Evolutionary conservation across 1,284 basidiomycete genomes (phyloP), one percentile per base, ranked within the genome.

Genomic region (Phylloporus sp.): DNA sequence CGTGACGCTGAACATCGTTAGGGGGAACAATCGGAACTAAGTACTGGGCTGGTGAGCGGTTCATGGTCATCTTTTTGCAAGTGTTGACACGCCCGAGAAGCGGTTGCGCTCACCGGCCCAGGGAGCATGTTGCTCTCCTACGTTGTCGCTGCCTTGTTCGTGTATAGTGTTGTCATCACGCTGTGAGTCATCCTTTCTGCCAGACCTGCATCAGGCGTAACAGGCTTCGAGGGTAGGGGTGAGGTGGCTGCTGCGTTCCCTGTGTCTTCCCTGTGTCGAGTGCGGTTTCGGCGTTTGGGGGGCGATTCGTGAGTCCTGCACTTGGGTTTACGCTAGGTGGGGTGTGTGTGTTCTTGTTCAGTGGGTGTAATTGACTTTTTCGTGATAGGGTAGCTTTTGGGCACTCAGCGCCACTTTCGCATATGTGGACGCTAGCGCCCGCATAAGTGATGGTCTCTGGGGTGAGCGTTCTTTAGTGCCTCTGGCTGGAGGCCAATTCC

Each of bases 241-340:
- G 82, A 84, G 66, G 84, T 84, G 83, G 77, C 79, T n/a, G 73
- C 83, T 19, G 81, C 80, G 74, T 83, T 75, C 47, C 78, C 86
- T 32, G 83, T 88, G 27, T 85, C 86, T 83, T 75, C 47, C 78
- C 86, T 32, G 83, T 88, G 27, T 85, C 86, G 12, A 86, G 86
- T 20, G 84, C 85, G 14, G 88, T 88, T 70, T 83, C 86, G 12
- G 75, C 80, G 29, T 88, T 86, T 64, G 84, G 83, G 5, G 75
- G 75, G 20, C 78, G 84, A 47, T 86, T 84, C 52, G 83, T 86
- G 45, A 86, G 86, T 35, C 85, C 85, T 25, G 84, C 85, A 0
- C 77, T 87, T 25, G 87, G 86, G 4, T 88, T 88, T 72, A 85
- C 87, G 20, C 77, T 86, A 37, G 85, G 85, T 85, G 23, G 32